Evolutionary conservation across 2,329 filamentous ascomycete genomes (phyloP).

Genomic region (Talaromyces sp.): DNA sequence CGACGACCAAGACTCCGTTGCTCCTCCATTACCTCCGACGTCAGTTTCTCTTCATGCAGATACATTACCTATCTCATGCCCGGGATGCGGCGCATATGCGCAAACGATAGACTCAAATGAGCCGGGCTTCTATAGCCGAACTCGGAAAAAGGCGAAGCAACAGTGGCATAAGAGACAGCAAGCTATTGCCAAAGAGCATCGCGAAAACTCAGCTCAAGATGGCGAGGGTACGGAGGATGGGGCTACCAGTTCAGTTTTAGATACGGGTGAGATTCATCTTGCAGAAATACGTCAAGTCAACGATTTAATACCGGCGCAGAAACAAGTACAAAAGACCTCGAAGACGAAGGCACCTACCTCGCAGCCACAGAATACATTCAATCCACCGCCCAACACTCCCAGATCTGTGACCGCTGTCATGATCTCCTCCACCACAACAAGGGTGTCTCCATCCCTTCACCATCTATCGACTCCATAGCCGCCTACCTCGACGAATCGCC

Average conservation of each 20-base stretch:
- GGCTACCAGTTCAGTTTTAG: not conserved
- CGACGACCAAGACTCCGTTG: conserved; percentile 9
- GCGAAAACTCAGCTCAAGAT: not conserved
- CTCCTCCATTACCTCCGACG: conserved; percentile 18
- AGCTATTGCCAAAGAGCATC: conserved; percentile 7
- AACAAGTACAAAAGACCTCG: not conserved
- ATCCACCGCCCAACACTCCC: conserved; percentile 21
- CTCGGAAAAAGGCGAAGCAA: conserved; percentile 43
- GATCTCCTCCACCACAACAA: conserved; percentile 70
- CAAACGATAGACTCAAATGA: conserved; percentile 54
- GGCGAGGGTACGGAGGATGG: not conserved
- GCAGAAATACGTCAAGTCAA: not conserved
- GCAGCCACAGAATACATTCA: conserved; percentile 24
- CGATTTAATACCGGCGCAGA: not conserved
- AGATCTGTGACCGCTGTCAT: conserved; percentile 82
- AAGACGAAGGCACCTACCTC: conserved; percentile 17
- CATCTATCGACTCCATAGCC: conserved; percentile 73
- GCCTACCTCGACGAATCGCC: conserved; percentile 86
- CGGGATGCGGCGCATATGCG: conserved; percentile 60
- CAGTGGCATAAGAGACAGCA: conserved; percentile 15
- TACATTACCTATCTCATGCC: conserved; percentile 52
- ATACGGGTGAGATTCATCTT: not conserved
- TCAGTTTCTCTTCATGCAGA: conserved; percentile 18
- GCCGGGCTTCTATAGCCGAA: conserved; percentile 56
- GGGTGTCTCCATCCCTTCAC: conserved; percentile 71